Base-by-base conservation (phyloP, 75 land plant genomes). In the Azolla pinnata region DNA sequence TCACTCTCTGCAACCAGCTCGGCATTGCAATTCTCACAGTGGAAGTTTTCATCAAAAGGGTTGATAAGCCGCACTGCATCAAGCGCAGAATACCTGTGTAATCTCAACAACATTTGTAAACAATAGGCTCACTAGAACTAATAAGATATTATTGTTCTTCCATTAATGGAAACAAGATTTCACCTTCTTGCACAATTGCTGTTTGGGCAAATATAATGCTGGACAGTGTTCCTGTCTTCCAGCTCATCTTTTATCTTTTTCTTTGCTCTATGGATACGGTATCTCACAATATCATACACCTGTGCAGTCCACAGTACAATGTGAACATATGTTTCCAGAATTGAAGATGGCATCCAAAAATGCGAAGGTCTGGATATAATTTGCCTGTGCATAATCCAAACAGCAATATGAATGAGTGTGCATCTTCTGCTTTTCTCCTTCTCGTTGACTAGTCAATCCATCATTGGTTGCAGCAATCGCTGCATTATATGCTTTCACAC, bases 371-470 rank as follows among this genome's bases (percentile, higher is more conserved):
- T n/a, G n/a, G 31, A 19, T 9, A 50, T 28, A 59, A 24, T n/a
- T 4, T 42, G 85, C 97, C 97, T 91, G 97, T 24, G 98, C 82
- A 77, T 92, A 92, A 68, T 92, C 98, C 44, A 92, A 51, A 46
- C 96, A 92, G 78, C 98, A 92, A 57, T 92, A 92, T 34, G 98
- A 92, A 56, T 88, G 95, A 12, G 85, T 81, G 56, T 88, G 98
- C 67, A 83, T 35, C 72, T 92, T 92, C 28, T 65, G 52, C 67
- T 92, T 92, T 61, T 92, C 86, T 33, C 86, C 95, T 49, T 88
- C 96, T 56, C 75, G 84, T 17, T 54, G 69, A 60, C 0, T 5
- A 69, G 14, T 38, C 14, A 14, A 38, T 38, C 42, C 42, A 38
- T 79, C 98, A 61, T 31, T 78, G 5, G 84, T 70, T 25, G 85